A percentile compares a stretch with the other conserved stretches of the same genome.
Conservation (phyloP, 495 filamentous ascomycete species). For the Penicillium roqueforti region DNA sequence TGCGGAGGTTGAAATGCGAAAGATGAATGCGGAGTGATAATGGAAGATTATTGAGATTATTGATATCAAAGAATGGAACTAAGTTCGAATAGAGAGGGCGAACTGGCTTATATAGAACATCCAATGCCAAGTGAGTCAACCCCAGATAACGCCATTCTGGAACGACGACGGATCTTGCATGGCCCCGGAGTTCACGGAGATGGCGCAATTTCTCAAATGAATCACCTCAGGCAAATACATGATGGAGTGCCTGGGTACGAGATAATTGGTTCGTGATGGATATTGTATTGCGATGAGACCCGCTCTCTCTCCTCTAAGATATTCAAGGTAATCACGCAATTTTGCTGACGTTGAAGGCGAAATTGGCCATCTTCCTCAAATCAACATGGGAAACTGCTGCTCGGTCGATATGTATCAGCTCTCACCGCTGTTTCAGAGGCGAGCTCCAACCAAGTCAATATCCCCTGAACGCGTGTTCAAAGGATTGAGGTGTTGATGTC, state of each 20-base stretch:
- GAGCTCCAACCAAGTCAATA: not conserved
- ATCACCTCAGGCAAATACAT: conserved; percentile 23
- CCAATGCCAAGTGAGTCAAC: conserved; percentile 19
- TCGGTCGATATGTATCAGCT: not conserved
- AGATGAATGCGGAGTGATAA: not conserved
- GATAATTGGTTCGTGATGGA: conserved; percentile 4
- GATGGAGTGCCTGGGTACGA: not conserved
- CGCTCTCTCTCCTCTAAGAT: conserved; percentile 3
- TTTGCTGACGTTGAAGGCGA: conserved; percentile 26
- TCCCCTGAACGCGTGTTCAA: not conserved
- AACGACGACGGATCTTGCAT: conserved; percentile 14
- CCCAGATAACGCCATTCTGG: conserved; percentile 11
- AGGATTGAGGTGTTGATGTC: not conserved
- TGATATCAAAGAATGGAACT: conserved; percentile 6
- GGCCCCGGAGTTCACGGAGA: conserved; percentile 18
- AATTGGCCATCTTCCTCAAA: conserved; percentile 19
- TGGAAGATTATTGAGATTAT: not conserved
- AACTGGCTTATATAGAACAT: conserved; percentile 12
- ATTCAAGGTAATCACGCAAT: conserved; percentile 22
- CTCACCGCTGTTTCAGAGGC: conserved; percentile 19
- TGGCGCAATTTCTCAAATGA: conserved; percentile 32
- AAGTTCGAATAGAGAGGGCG: conserved; percentile 2
- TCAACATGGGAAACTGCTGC: not conserved
- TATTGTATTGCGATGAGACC: not conserved
- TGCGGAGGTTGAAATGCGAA: not conserved